Base-by-base conservation (phyloP, 768 basidiomycete species). In the Coprinopsis marcescibilis region DNA sequence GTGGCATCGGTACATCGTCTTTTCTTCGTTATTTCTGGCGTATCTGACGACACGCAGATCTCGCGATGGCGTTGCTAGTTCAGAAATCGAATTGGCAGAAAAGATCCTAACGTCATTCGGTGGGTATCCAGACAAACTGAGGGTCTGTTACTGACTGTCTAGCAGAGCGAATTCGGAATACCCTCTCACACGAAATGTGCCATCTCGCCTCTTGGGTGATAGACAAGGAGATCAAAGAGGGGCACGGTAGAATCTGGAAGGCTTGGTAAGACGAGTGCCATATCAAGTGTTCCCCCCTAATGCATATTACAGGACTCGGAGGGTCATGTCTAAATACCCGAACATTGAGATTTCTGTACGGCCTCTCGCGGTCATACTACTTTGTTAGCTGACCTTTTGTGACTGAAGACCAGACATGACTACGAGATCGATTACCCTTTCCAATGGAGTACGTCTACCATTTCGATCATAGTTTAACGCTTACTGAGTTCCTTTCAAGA, bases 181-280 rank as follows among this genome's bases (percentile, higher is more conserved):
- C 90, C 1, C 65, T 94, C 11, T 81, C 87, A 24, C 91, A 94
- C 55, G 91, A 94, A 61, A 91, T 93, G 89, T 93, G 90, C 56
- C 91, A 93, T 66, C 63, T 94, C 26, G 91, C 91, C 2, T 78
- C 78, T 46, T 94, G 90, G 90, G 67, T 88, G 19, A 87, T 94
- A 46, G 78, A 85, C 58, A 67, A 74, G 14, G 72, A 80, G 8
- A 75, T 81, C 3, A 78, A 78, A 48, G 87, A 89, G 60, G 76
- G 74, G 5, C 89, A 93, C 54, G 89, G 89, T 5, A 70, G 64
- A 34, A 64, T 79, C 12, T 92, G 83, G 67, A 86, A 85, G 57
- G 61, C 60, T 40, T 92, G 89, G 89, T 85, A 48, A 46, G 73
- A 48, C 30, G 53, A 37, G 21, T 21, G 24, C 15, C 17, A 19